phyloP scores from a whole-genome alignment of 176 grass and related monocot species.

The Metroxylon sagu region DNA sequence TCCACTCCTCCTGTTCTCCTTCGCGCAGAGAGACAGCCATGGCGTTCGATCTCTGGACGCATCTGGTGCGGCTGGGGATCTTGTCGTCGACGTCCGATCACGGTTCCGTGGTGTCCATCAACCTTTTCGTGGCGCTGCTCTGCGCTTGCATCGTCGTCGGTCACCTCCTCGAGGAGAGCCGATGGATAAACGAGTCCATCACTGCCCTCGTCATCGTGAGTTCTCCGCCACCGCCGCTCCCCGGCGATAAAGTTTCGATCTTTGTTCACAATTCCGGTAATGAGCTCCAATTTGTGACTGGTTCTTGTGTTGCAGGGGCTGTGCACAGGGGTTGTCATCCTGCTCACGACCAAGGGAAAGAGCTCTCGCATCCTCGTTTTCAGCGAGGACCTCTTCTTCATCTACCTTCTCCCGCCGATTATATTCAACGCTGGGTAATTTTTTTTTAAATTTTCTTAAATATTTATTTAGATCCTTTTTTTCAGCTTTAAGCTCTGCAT shows the following conservation, averaged over 20 bases:
- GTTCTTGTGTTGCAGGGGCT: slow-evolving; percentile 45
- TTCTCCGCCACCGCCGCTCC: background rate
- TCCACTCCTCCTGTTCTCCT: too few species aligned
- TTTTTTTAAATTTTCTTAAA: slow-evolving; percentile 10
- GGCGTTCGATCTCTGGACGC: slow-evolving; percentile 38
- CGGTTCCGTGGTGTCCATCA: slow-evolving; percentile 84
- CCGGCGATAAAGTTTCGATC: background rate
- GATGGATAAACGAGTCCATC: slow-evolving; percentile 93
- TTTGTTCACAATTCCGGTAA: too few species aligned
- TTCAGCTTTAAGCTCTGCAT: too few species aligned
- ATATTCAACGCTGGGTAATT: slow-evolving; percentile 99
- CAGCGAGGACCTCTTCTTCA: slow-evolving; percentile 99
- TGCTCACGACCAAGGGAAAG: slow-evolving; percentile 75
- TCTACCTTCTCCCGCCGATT: slow-evolving; percentile 94
- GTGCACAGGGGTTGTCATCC: slow-evolving; percentile 78
- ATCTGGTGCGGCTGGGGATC: slow-evolving; percentile 42
- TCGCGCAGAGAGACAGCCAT: slow-evolving; percentile 9
- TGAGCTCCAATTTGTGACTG: background rate
- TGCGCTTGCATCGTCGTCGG: slow-evolving; percentile 91
- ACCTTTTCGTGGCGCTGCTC: slow-evolving; percentile 72
- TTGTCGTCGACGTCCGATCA: slow-evolving; percentile 62
- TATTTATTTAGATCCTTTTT: background rate
- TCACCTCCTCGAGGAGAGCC: slow-evolving; percentile 89
- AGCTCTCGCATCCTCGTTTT: slow-evolving; percentile 94
- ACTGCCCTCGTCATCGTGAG: slow-evolving; percentile 80